Evolutionary conservation across 2,329 filamentous ascomycete species (phyloP).

Genomic region (Cadophora sp.): DNA sequence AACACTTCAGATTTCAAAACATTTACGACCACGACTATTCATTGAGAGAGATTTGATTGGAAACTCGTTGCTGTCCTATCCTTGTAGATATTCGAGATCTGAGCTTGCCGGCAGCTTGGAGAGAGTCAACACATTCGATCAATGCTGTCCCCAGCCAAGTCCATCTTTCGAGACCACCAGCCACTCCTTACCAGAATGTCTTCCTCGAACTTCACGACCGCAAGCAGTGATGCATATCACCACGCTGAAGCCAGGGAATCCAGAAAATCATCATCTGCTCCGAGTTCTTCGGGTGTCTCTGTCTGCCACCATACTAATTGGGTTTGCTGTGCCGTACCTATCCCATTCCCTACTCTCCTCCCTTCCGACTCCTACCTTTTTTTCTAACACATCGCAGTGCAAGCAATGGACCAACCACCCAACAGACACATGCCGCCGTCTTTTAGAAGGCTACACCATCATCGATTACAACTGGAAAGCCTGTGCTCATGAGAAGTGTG

Average conservation of each 20-base stretch:
- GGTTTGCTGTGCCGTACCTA: constrained; percentile 1
- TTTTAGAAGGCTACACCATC: not conserved
- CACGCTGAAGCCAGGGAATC: not conserved
- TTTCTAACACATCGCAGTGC: not conserved
- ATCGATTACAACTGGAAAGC: constrained; percentile 10
- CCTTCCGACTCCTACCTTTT: too few species aligned
- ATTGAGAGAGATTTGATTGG: too few species aligned
- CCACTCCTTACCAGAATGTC: not conserved
- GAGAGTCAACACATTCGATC: too few species aligned
- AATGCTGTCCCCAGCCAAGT: not conserved
- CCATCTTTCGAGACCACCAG: not conserved
- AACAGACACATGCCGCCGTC: not conserved
- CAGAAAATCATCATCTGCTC: not conserved
- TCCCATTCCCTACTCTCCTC: not conserved
- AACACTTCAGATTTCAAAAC: too few species aligned
- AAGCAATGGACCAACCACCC: constrained; percentile 16
- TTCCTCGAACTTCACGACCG: not conserved
- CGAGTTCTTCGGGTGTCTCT: not conserved
- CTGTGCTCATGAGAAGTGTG: constrained; percentile 10
- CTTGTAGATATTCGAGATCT: too few species aligned
- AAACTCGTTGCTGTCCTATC: too few species aligned
- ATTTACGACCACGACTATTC: too few species aligned
- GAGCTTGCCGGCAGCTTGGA: too few species aligned
- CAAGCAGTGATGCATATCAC: too few species aligned
- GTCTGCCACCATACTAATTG: constrained; percentile 6